Conservation (phyloP, 208 protist species). For the Porcisia deanei region DNA sequence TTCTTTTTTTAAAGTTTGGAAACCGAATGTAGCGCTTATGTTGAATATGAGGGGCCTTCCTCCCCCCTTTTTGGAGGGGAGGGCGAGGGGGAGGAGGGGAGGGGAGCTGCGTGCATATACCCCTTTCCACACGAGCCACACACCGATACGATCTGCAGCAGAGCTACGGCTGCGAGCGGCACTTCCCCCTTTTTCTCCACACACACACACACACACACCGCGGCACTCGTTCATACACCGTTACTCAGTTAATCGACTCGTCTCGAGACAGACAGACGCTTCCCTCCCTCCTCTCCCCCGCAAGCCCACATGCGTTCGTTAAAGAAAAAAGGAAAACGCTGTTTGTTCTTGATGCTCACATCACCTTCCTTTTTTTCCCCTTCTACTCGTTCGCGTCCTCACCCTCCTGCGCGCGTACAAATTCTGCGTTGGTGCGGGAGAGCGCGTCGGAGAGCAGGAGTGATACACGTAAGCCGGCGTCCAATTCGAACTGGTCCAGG, state of each 20-base stretch:
- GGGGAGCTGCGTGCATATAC: background rate
- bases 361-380: background rate
- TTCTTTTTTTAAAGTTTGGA: too few species aligned
- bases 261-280: background rate
- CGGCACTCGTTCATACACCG: background rate
- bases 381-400: conserved; percentile 3
- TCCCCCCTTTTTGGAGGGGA: too few species aligned
- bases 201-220: background rate
- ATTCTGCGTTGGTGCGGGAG: conserved; percentile 35
- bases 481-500: conserved; percentile 81
- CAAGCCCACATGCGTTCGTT: background rate
- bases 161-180: background rate
- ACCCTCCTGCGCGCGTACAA: conserved; percentile 43
- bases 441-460: conserved; percentile 60
- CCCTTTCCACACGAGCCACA: background rate
- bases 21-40: too few species aligned
- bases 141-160: too few species aligned
- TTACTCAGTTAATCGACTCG: conserved; percentile 9
- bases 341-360: too few species aligned
- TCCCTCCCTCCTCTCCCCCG: background rate
- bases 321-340: background rate
- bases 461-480: conserved; percentile 58
- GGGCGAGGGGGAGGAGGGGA: too few species aligned
- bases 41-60: too few species aligned
- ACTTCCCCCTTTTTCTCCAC: background rate